A percentile compares a stretch with the other conserved stretches of the same genome.
Evolutionary conservation across 257 asterid species (phyloP).

Genomic region (Anisodus tanguticus): DNA sequence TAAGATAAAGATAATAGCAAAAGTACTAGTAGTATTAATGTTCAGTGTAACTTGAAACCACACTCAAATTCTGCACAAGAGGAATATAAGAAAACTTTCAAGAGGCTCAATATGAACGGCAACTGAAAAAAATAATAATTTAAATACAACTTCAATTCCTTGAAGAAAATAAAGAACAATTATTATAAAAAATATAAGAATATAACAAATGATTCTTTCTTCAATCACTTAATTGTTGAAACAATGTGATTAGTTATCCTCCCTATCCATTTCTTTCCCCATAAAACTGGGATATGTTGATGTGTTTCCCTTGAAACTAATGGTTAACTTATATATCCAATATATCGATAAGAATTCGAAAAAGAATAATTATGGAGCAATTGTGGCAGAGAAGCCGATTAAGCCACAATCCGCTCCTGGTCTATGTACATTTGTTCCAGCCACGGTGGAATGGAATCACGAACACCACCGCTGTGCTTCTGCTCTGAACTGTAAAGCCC

Average conservation of each 20-base stretch:
- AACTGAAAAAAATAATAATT: background rate
- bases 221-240: conserved; percentile 31
- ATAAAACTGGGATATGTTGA: background rate
- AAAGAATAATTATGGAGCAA: conserved; percentile 24
- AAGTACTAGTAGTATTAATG: background rate
- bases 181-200: conserved; percentile 21
- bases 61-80: background rate
- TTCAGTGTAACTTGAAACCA: background rate
- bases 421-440: conserved; percentile 87
- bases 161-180: conserved; percentile 17
- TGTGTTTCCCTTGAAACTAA: conserved; percentile 25
- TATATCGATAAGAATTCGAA: conserved; percentile 26
- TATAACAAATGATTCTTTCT: conserved; percentile 19
- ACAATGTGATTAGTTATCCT: conserved; percentile 31
- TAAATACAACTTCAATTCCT: conserved; percentile 14
- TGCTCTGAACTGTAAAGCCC: conserved; percentile 45
- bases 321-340: conserved; percentile 23
- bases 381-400: conserved; percentile 29
- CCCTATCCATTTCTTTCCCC: conserved; percentile 24
- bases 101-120: background rate
- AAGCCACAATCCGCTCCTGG: conserved; percentile 85
- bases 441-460: conserved; percentile 61
- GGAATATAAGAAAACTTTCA: background rate
- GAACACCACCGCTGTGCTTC: conserved; percentile 44
- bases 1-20: background rate